Evolutionary conservation across 2,329 filamentous ascomycete species (phyloP).

Genomic region (Beauveria caledonica): DNA sequence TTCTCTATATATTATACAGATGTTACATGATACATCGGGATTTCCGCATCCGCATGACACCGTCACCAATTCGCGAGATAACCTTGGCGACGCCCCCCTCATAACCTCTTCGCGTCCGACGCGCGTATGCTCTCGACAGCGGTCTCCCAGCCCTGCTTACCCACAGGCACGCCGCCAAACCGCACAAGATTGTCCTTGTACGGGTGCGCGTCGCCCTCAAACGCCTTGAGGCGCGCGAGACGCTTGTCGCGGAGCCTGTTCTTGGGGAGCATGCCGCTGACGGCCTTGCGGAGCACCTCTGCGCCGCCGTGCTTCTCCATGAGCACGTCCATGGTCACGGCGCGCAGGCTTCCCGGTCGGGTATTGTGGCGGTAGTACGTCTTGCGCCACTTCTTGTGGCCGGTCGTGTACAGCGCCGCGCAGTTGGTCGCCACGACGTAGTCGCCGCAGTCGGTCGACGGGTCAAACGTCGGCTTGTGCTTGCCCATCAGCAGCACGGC

Average conservation of each 20-base stretch:
- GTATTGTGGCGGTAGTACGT: constrained; percentile 94
- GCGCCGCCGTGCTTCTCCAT: constrained; percentile 90
- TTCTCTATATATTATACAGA: constrained; percentile 3
- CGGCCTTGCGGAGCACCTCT: constrained; percentile 84
- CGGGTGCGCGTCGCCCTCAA: constrained; percentile 86
- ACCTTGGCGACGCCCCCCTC: constrained; percentile 15
- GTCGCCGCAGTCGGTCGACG: constrained; percentile 96
- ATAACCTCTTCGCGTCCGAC: constrained; percentile 43
- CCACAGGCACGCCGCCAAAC: constrained; percentile 54
- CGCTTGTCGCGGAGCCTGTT: constrained; percentile 85
- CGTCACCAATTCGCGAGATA: too few species aligned
- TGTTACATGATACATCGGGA: neutral
- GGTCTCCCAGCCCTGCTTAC: constrained; percentile 44
- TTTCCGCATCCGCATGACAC: neutral
- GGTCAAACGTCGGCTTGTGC: constrained; percentile 96
- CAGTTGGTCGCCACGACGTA: constrained; percentile 95
- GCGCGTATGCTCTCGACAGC: constrained; percentile 42
- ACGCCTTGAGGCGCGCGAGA: constrained; percentile 84
- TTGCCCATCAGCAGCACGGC: constrained; percentile 92
- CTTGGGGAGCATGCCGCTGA: constrained; percentile 96
- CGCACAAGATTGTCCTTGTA: constrained; percentile 82
- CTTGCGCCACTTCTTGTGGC: constrained; percentile 89
- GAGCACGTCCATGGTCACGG: constrained; percentile 89
- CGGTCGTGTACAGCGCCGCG: constrained; percentile 76
- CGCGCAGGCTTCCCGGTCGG: constrained; percentile 74